Conservation (phyloP, 2,329 filamentous ascomycete genomes). For the Botrytis galanthina region DNA sequence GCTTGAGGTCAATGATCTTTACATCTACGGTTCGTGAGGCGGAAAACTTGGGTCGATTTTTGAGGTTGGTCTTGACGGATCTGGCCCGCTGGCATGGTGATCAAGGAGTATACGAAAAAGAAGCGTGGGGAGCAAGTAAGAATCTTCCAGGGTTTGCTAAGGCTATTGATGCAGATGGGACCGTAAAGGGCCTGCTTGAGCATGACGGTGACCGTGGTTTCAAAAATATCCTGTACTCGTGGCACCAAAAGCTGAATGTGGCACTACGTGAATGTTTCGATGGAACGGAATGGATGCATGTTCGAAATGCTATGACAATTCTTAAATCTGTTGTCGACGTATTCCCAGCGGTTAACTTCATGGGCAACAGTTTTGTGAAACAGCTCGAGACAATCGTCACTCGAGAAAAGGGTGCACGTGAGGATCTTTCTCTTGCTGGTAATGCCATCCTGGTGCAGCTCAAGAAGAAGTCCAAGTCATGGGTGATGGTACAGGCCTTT, state of each 20-base stretch:
- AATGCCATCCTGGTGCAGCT: constrained; percentile 70
- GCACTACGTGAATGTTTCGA: constrained; percentile 80
- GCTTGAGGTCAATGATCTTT: constrained; percentile 80
- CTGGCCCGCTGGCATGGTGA: constrained; percentile 82
- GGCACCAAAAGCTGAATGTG: constrained; percentile 79
- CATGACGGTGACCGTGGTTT: constrained; percentile 84
- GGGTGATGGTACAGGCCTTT: constrained; percentile 75
- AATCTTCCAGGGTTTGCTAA: constrained; percentile 77
- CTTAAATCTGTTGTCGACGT: constrained; percentile 75
- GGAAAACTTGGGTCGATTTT: constrained; percentile 87
- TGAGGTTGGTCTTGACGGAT: constrained; percentile 78
- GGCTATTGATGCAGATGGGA: constrained; percentile 66
- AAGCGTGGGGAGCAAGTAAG: constrained; percentile 66
- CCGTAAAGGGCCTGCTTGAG: constrained; percentile 69
- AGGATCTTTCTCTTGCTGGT: constrained; percentile 73
- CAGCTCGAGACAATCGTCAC: constrained; percentile 65
- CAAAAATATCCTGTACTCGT: constrained; percentile 79
- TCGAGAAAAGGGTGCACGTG: constrained; percentile 60
- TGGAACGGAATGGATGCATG: constrained; percentile 92
- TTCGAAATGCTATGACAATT: constrained; percentile 89
- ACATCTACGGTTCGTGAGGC: constrained; percentile 87
- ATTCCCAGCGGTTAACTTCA: constrained; percentile 88
- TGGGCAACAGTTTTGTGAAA: constrained; percentile 66
- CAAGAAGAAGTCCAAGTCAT: constrained; percentile 63
- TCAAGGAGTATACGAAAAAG: constrained; percentile 73